phyloP scores from a whole-genome alignment of 2,329 filamentous ascomycete species.

The Samsoniella hepiali region DNA sequence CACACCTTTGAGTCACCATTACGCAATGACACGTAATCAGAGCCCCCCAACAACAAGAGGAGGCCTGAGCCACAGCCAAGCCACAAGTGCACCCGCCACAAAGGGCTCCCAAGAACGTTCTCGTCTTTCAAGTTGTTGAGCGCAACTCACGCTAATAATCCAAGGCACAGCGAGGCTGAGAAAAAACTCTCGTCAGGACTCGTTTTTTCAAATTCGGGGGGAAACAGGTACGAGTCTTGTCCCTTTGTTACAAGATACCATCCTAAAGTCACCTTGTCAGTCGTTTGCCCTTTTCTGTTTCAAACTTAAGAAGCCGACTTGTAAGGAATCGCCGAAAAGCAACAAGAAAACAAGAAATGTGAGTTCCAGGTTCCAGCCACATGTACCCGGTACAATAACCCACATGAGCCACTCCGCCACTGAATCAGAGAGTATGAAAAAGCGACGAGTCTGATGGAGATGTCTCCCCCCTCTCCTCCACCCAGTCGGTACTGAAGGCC shows the following conservation, averaged over 20 bases:
- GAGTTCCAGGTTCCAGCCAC: not conserved
- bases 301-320: not conserved
- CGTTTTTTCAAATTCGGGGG: not conserved
- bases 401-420: not conserved
- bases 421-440: not conserved
- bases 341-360: not conserved
- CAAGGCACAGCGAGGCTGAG: no score
- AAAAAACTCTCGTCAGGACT: no score
- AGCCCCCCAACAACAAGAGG: not conserved
- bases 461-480: not conserved
- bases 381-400: not conserved
- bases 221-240: no score
- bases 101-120: no score
- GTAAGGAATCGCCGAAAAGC: not conserved
- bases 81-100: not conserved
- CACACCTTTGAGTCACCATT: conserved; percentile 6
- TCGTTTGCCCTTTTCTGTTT: not conserved
- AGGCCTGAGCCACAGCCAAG: conserved; percentile 5
- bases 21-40: not conserved
- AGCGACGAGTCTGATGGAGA: not conserved
- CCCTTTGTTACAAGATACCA: no score
- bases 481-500: conserved; percentile 4
- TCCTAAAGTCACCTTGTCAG: no score
- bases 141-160: no score
- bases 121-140: no score